Evolutionary conservation across 148 eudicot species (phyloP).

Genomic region (Fallopia convolvulus): DNA sequence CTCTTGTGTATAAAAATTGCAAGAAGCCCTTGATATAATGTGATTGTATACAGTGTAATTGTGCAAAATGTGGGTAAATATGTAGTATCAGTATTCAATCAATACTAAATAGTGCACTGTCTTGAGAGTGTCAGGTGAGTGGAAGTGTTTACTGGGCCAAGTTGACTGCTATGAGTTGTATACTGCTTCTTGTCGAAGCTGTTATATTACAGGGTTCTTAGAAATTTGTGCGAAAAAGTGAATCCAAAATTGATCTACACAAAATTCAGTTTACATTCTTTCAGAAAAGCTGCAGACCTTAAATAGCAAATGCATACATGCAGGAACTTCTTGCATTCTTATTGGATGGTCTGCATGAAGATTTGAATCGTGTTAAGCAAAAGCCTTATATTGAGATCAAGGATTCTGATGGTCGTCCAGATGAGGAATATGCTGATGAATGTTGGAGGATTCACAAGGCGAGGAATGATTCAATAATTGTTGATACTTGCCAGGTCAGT

Average conservation of each 20-base stretch:
- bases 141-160: neutral
- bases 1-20: neutral
- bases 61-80: neutral
- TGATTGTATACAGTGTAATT: neutral
- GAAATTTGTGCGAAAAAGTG: neutral
- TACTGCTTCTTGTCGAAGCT: neutral
- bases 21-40: neutral
- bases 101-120: neutral
- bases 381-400: conserved; percentile 84
- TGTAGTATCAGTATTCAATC: neutral
- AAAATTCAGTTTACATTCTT: neutral
- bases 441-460: conserved; percentile 88
- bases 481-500: conserved; percentile 74
- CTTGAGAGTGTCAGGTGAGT: neutral
- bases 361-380: conserved; percentile 80
- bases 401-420: conserved; percentile 74
- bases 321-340: conserved; percentile 94
- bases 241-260: neutral
- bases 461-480: conserved; percentile 82
- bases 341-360: conserved; percentile 96
- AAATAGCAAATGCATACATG: neutral
- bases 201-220: neutral
- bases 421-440: conserved; percentile 86
- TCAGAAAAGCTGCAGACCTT: neutral
- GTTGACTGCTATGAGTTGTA: neutral